Conservation (phyloP, 225 moss, liverwort and hornwort species). For the Thuidium tamariscinum region DNA sequence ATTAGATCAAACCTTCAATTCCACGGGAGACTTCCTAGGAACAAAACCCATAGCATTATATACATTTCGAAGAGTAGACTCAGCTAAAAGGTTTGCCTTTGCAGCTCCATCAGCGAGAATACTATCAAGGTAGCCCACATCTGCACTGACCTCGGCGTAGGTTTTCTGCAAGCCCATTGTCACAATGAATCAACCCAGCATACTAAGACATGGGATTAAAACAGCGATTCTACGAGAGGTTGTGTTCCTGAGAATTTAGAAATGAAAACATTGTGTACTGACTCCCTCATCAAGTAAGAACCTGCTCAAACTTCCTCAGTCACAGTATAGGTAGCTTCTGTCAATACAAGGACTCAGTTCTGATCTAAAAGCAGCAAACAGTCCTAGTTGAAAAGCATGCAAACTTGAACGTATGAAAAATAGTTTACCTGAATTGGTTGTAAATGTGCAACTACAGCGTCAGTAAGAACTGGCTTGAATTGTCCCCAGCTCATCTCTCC, state of each 20-base stretch:
- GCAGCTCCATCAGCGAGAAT: slow-evolving; percentile 77
- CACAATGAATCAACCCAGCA: neutral
- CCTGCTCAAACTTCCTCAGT: neutral
- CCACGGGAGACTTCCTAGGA: slow-evolving; percentile 26
- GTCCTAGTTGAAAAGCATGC: neutral
- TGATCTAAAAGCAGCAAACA: neutral
- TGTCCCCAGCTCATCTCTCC: slow-evolving; percentile 85
- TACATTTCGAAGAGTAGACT: slow-evolving; percentile 64
- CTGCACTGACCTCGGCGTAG: slow-evolving; percentile 67
- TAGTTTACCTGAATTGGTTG: slow-evolving; percentile 74
- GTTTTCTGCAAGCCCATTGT: slow-evolving; percentile 44
- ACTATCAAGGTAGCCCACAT: slow-evolving; percentile 62
- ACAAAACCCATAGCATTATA: slow-evolving; percentile 86
- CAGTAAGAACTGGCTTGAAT: slow-evolving; percentile 79
- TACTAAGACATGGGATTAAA: neutral
- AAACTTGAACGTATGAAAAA: neutral
- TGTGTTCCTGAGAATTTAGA: neutral
- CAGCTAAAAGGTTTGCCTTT: slow-evolving; percentile 69
- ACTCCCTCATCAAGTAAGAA: neutral
- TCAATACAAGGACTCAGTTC: neutral
- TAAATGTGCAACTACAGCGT: slow-evolving; percentile 74
- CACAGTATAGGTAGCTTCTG: neutral
- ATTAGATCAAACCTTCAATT: slow-evolving; percentile 1
- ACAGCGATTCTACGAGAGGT: neutral
- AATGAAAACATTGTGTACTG: neutral